Evolutionary conservation across 495 filamentous ascomycete species (phyloP), one percentile per base, ranked within the genome.

Genomic region (Tuber calosporum): DNA sequence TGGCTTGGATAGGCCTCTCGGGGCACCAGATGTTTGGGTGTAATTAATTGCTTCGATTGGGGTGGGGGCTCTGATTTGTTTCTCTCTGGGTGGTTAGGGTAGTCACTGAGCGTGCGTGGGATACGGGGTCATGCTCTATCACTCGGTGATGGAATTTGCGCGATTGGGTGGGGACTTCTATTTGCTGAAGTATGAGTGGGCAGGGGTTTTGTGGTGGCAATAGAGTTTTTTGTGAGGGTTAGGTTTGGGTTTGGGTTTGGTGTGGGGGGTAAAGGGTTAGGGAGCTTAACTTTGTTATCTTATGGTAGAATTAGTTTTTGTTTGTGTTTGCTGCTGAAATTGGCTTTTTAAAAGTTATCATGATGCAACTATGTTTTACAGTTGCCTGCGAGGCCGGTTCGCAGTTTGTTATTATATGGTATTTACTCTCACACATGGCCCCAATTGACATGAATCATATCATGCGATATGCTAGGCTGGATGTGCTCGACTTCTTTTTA

Each of bases 1-100:
- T 15, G 53, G n/a, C 53, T 58, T 30, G n/a, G n/a, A 30, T 58
- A 11, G 53, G n/a, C n/a, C 26, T 58, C 30, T 58, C 11, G n/a
- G n/a, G 53, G 30, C 30, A 58, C 26, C 9, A 15, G n/a, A 58
- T 58, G 53, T 58, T 58, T 58, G 26, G 53, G 53, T 58, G 53
- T 58, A 58, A 58, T 58, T 58, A 58, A 58, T 58, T 58, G 53
- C 26, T 58, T 58, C 30, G 26, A 58, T 58, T 58, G n/a, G n/a
- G 53, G n/a, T n/a, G n/a, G n/a, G 53, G n/a, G n/a, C 30, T 58
- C n/a, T 15, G 53, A 58, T 58, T 58, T 58, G n/a, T 58, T n/a
- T n/a, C 53, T 58, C 53, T 30, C 4, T 5, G 53, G 26, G n/a
- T 4, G 26, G 53, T n/a, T 30, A 30, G n/a, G 53, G 53, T 13